Evolutionary conservation across 805 yeast species (phyloP).

Genomic region (Sugiyamaella mastotermitis): DNA sequence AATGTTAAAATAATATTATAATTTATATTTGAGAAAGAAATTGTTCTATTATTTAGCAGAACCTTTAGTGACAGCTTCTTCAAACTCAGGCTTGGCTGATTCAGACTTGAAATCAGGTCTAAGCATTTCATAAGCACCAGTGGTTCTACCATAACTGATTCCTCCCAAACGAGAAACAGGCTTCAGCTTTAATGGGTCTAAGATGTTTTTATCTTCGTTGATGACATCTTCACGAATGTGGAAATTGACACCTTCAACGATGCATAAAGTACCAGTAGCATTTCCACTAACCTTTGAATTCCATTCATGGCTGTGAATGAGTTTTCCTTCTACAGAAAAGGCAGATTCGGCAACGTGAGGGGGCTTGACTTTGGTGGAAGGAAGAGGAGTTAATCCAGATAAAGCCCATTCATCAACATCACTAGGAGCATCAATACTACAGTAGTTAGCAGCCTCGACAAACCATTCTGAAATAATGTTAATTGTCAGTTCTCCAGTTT

Average conservation of each 20-base stretch:
- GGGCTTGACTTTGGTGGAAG: constrained; percentile 43
- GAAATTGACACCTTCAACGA: constrained; percentile 52
- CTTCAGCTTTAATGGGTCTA: constrained; percentile 44
- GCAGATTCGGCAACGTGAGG: constrained; percentile 58
- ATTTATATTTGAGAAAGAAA: no score
- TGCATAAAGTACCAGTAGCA: constrained; percentile 34
- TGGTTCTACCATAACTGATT: constrained; percentile 39
- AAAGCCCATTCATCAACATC: constrained; percentile 52
- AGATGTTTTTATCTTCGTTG: constrained; percentile 32
- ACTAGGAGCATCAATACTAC: constrained; percentile 42
- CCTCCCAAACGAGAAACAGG: constrained; percentile 56
- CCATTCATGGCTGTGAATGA: constrained; percentile 41
- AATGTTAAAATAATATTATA: no score
- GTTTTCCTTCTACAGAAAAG: constrained; percentile 51
- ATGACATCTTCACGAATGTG: constrained; percentile 52
- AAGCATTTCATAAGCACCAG: constrained; percentile 41
- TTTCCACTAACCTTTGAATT: constrained; percentile 31
- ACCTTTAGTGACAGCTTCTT: constrained; percentile 1
- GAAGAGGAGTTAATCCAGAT: constrained; percentile 45
- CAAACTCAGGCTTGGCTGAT: constrained; percentile 5
- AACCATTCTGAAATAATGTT: constrained; percentile 60
- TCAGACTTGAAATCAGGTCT: constrained; percentile 36
- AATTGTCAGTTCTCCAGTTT: constrained; percentile 48
- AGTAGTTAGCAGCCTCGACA: constrained; percentile 54
- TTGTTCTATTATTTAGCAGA: no score